Conservation (phyloP, 2,329 filamentous ascomycete genomes). For the Epichloe scottii region DNA sequence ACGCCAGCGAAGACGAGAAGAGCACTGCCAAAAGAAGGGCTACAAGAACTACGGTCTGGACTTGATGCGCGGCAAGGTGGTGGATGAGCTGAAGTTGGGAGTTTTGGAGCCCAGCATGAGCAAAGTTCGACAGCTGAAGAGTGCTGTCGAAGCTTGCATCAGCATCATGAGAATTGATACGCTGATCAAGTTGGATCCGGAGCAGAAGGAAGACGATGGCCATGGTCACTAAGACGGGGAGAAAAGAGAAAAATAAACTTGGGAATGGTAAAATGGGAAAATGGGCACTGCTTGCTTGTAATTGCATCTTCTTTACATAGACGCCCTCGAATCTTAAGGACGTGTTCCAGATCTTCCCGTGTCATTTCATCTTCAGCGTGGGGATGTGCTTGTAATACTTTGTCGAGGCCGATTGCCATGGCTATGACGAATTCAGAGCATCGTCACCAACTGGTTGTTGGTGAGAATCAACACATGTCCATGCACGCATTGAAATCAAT, state of each 20-base stretch:
- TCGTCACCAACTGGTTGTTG: neutral
- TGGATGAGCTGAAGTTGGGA: conserved; percentile 87
- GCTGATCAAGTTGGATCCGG: conserved; percentile 92
- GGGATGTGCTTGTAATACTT: neutral
- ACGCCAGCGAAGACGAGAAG: conserved; percentile 77
- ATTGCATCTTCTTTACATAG: neutral
- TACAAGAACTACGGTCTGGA: conserved; percentile 99
- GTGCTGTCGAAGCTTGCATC: conserved; percentile 95
- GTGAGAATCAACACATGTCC: too few relatives aligned
- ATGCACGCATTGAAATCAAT: too few relatives aligned
- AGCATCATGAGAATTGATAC: conserved; percentile 99
- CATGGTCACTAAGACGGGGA: conserved; percentile 55
- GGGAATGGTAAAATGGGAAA: neutral
- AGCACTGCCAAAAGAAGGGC: conserved; percentile 83
- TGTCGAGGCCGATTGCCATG: neutral
- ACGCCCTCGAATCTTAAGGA: neutral
- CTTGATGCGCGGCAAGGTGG: conserved; percentile 75
- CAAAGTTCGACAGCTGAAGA: conserved; percentile 97
- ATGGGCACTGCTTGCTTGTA: neutral
- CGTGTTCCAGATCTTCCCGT: neutral
- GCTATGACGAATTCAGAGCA: neutral
- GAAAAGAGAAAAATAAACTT: neutral
- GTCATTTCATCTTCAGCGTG: neutral
- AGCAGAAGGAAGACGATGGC: conserved; percentile 67
- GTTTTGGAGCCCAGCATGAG: conserved; percentile 95